phyloP scores from a whole-genome alignment of 2,329 filamentous ascomycete genomes.

The Cyanodermella asteris region DNA sequence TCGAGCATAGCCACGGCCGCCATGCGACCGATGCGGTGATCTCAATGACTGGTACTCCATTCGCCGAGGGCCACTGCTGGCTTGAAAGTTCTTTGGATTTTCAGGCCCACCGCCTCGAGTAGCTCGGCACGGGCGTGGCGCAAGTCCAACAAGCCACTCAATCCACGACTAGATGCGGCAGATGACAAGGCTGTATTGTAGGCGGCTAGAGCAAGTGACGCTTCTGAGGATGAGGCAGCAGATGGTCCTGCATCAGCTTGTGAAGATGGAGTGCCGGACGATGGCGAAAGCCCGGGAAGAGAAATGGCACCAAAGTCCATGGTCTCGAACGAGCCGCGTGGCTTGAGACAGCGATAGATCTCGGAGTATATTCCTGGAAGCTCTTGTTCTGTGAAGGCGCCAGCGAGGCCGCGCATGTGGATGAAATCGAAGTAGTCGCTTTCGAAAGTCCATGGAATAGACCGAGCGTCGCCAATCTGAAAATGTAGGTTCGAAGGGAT shows the following conservation, averaged over 20 bases:
- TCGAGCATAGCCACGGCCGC: slow-evolving; percentile 18
- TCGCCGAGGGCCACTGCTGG: no score
- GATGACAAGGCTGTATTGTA: slow-evolving; percentile 15
- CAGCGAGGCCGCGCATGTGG: slow-evolving; percentile 25
- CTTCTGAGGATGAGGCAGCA: no score
- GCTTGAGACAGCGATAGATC: slow-evolving; percentile 21
- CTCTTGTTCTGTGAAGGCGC: slow-evolving; percentile 25
- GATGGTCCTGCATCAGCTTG: not conserved
- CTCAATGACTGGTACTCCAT: no score
- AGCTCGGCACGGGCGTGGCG: no score
- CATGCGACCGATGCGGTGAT: no score
- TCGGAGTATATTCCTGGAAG: slow-evolving; percentile 24
- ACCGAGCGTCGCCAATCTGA: slow-evolving; percentile 27
- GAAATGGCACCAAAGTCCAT: slow-evolving; percentile 14
- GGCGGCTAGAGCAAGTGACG: no score
- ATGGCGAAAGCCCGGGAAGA: no score
- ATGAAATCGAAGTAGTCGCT: slow-evolving; percentile 27
- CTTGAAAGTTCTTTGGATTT: slow-evolving; percentile 10
- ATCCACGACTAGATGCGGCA: no score
- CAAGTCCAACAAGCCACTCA: no score
- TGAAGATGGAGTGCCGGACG: slow-evolving; percentile 1
- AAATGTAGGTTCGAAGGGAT: slow-evolving; percentile 22
- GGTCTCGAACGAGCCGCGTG: slow-evolving; percentile 26
- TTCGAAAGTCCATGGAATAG: slow-evolving; percentile 27
- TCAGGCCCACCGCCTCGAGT: slow-evolving; percentile 11